Conservation (phyloP, 2,329 filamentous ascomycete genomes). For the Aureobasidium sp. region DNA sequence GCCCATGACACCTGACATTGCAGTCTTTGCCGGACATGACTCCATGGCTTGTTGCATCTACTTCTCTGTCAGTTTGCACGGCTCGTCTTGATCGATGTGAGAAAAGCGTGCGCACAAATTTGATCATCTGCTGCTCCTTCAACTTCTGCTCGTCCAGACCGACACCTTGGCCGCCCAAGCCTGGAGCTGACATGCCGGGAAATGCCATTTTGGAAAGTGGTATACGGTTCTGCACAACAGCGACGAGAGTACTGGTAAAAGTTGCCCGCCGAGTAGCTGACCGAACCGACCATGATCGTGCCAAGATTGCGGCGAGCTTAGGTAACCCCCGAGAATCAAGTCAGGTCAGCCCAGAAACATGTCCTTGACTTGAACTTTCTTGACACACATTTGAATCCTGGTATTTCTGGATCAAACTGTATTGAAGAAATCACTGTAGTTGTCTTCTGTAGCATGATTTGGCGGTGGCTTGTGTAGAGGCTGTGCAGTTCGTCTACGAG, state of each 20-base stretch:
- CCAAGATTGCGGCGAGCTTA: conserved; percentile 13
- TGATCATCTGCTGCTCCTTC: conserved; percentile 44
- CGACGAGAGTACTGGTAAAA: background rate
- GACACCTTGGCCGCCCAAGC: conserved; percentile 16
- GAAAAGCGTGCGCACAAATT: conserved; percentile 30
- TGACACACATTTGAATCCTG: background rate
- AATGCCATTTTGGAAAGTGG: conserved; percentile 10
- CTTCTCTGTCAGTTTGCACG: background rate
- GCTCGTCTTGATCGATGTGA: background rate
- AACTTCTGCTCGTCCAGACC: conserved; percentile 26
- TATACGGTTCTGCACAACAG: background rate
- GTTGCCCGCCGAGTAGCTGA: background rate
- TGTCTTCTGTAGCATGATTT: too few species aligned
- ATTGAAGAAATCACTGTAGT: background rate
- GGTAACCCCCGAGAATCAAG: background rate
- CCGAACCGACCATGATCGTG: background rate
- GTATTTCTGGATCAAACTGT: background rate
- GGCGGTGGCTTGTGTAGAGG: background rate
- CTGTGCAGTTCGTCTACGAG: background rate
- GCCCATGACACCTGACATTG: conserved; percentile 84
- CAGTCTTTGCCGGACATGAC: conserved; percentile 81
- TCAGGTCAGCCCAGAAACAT: background rate
- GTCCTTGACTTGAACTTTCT: background rate
- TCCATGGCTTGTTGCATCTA: conserved; percentile 84
- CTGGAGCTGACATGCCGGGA: conserved; percentile 15